Evolutionary conservation across 2,329 filamentous ascomycete genomes (phyloP).

Genomic region (Bipolaris victoriae): DNA sequence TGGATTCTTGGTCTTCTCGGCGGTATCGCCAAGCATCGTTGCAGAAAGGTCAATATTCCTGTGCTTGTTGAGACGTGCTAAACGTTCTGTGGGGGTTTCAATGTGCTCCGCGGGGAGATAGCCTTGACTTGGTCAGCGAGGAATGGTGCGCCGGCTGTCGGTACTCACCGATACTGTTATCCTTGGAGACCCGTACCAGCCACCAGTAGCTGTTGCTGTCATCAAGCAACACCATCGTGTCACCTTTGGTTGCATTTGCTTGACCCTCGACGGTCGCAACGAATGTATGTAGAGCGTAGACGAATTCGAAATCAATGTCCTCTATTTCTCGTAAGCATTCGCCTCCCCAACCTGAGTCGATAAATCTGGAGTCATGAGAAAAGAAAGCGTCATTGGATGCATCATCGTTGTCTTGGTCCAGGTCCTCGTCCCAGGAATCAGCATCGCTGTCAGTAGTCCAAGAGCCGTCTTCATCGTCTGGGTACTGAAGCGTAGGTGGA

Average conservation of each 20-base stretch:
- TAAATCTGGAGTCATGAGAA: slow-evolving; percentile 65
- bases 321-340: slow-evolving; percentile 92
- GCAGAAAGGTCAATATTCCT: slow-evolving; percentile 88
- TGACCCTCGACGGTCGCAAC: slow-evolving; percentile 97
- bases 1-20: slow-evolving; percentile 81
- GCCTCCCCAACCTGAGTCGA: slow-evolving; percentile 75
- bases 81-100: slow-evolving; percentile 92
- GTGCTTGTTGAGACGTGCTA: slow-evolving; percentile 95
- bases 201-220: slow-evolving; percentile 99
- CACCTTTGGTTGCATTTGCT: slow-evolving; percentile 96
- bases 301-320: slow-evolving; percentile 99
- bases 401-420: slow-evolving; percentile 56
- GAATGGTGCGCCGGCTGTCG: not conserved
- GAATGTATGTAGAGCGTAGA: slow-evolving; percentile 97
- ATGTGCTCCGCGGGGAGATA: slow-evolving; percentile 98
- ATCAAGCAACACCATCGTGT: slow-evolving; percentile 97
- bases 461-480: slow-evolving; percentile 29
- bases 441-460: slow-evolving; percentile 50
- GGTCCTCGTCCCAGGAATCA: slow-evolving; percentile 45
- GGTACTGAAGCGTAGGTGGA: slow-evolving; percentile 3
- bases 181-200: slow-evolving; percentile 95
- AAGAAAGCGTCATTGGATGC: slow-evolving; percentile 66
- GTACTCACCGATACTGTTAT: slow-evolving; percentile 82
- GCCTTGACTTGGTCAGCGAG: slow-evolving; percentile 60
- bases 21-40: slow-evolving; percentile 73